A percentile compares a stretch with the other conserved stretches of the same genome.
These are phyloP conservation scores for Solanum hybrid DNA, from an alignment of 305 asterid species.

Conservation along the genomic window DNA sequence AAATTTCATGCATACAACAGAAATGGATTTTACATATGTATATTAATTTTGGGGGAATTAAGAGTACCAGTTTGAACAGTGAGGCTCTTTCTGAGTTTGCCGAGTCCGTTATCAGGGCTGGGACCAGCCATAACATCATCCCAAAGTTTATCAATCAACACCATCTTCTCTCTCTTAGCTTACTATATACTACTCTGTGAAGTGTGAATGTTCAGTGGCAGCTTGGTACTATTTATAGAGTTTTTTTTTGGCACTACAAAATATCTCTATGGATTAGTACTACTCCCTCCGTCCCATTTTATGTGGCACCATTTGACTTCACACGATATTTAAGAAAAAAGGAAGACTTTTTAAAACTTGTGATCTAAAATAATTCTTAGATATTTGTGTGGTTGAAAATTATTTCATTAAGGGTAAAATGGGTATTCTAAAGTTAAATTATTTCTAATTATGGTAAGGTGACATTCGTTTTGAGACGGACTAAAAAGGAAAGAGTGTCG, in stretches of 20 bases:
- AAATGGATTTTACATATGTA: not conserved
- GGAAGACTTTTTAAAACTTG: too few relatives aligned
- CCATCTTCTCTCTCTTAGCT: conserved; percentile 30
- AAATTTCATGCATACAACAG: not conserved
- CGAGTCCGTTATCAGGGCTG: conserved; percentile 37
- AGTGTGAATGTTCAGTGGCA: not conserved
- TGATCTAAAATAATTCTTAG: too few relatives aligned
- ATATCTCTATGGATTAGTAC: not conserved
- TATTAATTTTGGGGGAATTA: too few relatives aligned
- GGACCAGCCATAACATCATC: conserved; percentile 93
- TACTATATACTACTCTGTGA: not conserved
- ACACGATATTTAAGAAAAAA: too few relatives aligned
- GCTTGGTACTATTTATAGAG: conserved; percentile 14
- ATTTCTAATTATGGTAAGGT: too few relatives aligned
- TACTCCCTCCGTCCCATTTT: too few relatives aligned
- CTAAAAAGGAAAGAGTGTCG: too few relatives aligned
- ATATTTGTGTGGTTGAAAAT: too few relatives aligned
- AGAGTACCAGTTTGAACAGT: conserved; percentile 36
- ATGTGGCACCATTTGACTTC: too few relatives aligned
- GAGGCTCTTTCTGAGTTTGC: conserved; percentile 56
- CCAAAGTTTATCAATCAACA: conserved; percentile 81
- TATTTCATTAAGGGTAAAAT: too few relatives aligned
- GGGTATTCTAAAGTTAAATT: too few relatives aligned
- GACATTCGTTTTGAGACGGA: too few relatives aligned
- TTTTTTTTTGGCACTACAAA: not conserved